Evolutionary conservation across 768 basidiomycete species (phyloP).

Genomic region (Pisolithus albus): DNA sequence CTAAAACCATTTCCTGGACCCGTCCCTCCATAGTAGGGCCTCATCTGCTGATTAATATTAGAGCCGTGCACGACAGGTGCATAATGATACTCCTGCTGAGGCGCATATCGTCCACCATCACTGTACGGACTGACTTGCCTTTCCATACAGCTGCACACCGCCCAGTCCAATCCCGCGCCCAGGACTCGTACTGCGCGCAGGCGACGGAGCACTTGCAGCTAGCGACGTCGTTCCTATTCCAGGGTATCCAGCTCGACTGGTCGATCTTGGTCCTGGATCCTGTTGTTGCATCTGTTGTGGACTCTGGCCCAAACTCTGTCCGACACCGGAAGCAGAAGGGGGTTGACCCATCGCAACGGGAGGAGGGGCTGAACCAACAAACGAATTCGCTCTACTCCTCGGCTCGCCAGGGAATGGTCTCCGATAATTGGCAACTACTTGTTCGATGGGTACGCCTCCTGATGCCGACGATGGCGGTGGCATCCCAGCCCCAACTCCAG

Average conservation of each 20-base stretch:
- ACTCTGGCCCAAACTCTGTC: no score
- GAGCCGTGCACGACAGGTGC: no score
- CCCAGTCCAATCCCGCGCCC: conserved; percentile 2
- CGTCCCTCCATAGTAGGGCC: no score
- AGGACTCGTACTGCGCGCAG: conserved; percentile 27
- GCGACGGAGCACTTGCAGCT: conserved; percentile 60
- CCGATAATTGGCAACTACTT: conserved; percentile 70
- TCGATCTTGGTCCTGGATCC: no score
- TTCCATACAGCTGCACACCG: conserved; percentile 1
- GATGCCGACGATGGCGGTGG: conserved; percentile 30
- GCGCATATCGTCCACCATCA: neutral
- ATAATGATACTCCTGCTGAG: neutral
- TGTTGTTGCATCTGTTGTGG: no score
- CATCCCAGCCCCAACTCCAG: no score
- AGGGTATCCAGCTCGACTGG: conserved; percentile 61
- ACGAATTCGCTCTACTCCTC: conserved; percentile 49
- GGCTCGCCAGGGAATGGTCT: conserved; percentile 85
- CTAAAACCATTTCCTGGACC: no score
- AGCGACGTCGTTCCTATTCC: conserved; percentile 76
- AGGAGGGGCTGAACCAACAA: conserved; percentile 27
- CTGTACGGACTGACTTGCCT: neutral
- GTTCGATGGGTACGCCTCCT: conserved; percentile 55
- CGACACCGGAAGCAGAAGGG: no score
- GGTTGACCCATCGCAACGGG: neutral
- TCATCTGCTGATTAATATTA: no score